A percentile compares a stretch with the other conserved stretches of the same genome.
These are phyloP conservation scores for Yamadazyma kanchanaburiensis DNA, from an alignment of 1,139 yeast species.

Conservation along the genomic window DNA sequence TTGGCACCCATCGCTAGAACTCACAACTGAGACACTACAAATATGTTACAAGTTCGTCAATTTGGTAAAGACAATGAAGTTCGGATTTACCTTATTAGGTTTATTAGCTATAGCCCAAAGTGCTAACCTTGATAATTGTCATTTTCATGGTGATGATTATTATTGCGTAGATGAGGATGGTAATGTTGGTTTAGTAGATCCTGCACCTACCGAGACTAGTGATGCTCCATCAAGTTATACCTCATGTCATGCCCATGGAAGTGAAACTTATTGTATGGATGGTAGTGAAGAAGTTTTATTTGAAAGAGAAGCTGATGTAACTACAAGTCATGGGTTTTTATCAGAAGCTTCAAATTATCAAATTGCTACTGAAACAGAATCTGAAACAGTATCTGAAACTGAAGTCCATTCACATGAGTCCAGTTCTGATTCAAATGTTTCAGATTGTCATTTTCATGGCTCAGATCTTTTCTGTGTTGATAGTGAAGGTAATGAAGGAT, in stretches of 20 bases:
- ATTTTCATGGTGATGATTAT: slow-evolving; percentile 23
- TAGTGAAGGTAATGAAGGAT: slow-evolving; percentile 26
- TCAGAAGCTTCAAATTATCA: slow-evolving; percentile 1
- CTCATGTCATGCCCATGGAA: slow-evolving; percentile 27
- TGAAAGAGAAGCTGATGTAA: not conserved
- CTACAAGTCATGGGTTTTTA: not conserved
- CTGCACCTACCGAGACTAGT: slow-evolving; percentile 20
- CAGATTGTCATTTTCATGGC: slow-evolving; percentile 28
- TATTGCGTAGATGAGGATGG: slow-evolving; percentile 25
- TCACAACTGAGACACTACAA: no score
- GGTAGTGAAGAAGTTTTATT: slow-evolving; percentile 5
- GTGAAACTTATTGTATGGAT: slow-evolving; percentile 20
- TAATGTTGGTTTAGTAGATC: slow-evolving; percentile 25
- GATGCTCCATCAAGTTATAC: slow-evolving; percentile 21
- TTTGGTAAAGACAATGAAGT: no score
- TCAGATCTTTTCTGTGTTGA: slow-evolving; percentile 21
- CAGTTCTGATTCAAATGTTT: not conserved
- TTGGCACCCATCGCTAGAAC: no score
- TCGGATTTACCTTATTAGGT: no score
- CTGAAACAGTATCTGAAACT: not conserved
- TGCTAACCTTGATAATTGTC: no score
- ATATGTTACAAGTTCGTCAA: no score
- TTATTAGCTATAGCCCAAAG: no score
- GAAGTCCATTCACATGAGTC: slow-evolving; percentile 1
- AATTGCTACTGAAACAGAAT: slow-evolving; percentile 1